Evolutionary conservation across 495 filamentous ascomycete genomes (phyloP).

Genomic region (Cairneyella variabilis): DNA sequence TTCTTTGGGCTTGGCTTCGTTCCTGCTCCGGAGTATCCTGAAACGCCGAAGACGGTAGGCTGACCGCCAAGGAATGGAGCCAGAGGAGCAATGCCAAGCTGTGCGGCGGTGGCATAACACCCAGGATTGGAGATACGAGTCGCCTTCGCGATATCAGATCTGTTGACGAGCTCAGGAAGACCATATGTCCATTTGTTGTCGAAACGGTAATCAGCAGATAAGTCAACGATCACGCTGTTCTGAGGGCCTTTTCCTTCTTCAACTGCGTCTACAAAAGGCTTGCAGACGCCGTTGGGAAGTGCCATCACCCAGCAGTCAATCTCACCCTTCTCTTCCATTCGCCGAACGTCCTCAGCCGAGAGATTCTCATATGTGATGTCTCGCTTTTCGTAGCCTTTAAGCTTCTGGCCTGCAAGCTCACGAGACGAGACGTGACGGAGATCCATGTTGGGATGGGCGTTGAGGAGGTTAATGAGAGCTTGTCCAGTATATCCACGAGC

Average conservation of each 20-base stretch:
- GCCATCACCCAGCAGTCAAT: constrained; percentile 99
- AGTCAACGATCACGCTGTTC: constrained; percentile 83
- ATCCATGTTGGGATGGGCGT: constrained; percentile 90
- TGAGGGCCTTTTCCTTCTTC: constrained; percentile 57
- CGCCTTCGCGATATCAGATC: constrained; percentile 73
- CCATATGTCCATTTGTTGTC: constrained; percentile 91
- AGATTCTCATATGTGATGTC: constrained; percentile 93
- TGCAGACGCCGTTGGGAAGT: constrained; percentile 93
- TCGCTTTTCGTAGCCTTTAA: constrained; percentile 90
- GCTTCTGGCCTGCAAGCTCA: constrained; percentile 84
- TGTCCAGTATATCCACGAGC: constrained; percentile 96
- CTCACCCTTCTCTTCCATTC: constrained; percentile 86
- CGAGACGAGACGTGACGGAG: constrained; percentile 91
- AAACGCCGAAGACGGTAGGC: constrained; percentile 89
- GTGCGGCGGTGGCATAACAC: constrained; percentile 95
- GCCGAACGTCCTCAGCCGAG: constrained; percentile 80
- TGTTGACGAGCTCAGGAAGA: constrained; percentile 80
- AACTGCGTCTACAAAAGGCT: constrained; percentile 91
- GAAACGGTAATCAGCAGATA: constrained; percentile 95
- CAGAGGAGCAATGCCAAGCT: constrained; percentile 84
- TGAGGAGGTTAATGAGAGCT: constrained; percentile 85
- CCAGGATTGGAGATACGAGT: constrained; percentile 92
- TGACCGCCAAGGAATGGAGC: constrained; percentile 72
- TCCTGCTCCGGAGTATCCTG: constrained; percentile 93
- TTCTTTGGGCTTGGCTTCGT: constrained; percentile 97